Evolutionary conservation across 2,329 filamentous ascomycete genomes (phyloP).

Genomic region (Pseudogymnoascus sp.): DNA sequence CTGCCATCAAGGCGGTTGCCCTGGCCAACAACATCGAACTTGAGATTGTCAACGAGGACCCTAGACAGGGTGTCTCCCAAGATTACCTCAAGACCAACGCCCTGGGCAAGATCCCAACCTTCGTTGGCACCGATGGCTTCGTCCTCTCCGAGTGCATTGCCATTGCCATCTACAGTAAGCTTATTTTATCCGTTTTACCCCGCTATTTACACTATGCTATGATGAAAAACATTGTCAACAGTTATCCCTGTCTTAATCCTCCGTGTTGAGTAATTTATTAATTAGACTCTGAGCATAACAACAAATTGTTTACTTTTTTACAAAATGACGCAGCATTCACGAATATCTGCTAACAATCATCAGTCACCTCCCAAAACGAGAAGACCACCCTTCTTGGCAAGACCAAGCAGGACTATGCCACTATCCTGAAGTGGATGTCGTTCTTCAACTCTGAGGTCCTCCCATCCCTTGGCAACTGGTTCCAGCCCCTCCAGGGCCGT

Average conservation of each 20-base stretch:
- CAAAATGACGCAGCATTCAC: slow-evolving; percentile 12
- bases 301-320: slow-evolving; percentile 9
- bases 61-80: slow-evolving; percentile 52
- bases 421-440: slow-evolving; percentile 97
- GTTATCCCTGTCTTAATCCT: slow-evolving; percentile 99
- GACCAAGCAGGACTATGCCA: slow-evolving; percentile 99
- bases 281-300: slow-evolving; percentile 67
- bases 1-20: slow-evolving; percentile 81
- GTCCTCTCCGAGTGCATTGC: slow-evolving; percentile 82
- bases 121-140: slow-evolving; percentile 87
- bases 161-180: slow-evolving; percentile 96
- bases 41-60: slow-evolving; percentile 68
- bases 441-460: slow-evolving; percentile 89
- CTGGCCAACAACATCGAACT: slow-evolving; percentile 96
- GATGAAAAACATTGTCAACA: slow-evolving; percentile 56
- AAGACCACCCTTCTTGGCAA: slow-evolving; percentile 98
- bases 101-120: slow-evolving; percentile 86
- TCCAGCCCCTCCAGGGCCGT: slow-evolving; percentile 73
- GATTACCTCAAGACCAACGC: slow-evolving; percentile 83
- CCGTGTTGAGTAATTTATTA: slow-evolving; percentile 70
- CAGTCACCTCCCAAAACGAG: slow-evolving; percentile 99
- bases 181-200: slow-evolving; percentile 12
- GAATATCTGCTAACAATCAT: slow-evolving; percentile 18
- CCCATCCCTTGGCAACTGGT: slow-evolving; percentile 66
- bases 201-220: slow-evolving; percentile 18